Evolutionary conservation across 1,284 basidiomycete species (phyloP).

Genomic region (Pyrrhoderma noxium): DNA sequence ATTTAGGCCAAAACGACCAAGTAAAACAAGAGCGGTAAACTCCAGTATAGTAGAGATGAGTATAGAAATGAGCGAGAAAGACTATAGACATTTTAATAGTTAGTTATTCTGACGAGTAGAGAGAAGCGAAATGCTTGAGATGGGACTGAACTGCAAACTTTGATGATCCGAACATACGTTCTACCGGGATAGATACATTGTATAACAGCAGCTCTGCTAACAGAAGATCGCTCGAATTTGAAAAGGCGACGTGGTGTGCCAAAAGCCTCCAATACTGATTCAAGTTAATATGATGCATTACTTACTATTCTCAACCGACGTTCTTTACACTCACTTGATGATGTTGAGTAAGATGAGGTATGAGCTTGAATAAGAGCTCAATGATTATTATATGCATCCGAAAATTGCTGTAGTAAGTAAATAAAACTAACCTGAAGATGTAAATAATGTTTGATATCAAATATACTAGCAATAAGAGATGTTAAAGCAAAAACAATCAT

Average conservation of each 20-base stretch:
- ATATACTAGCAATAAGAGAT: conserved; percentile 66
- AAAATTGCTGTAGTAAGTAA: conserved; percentile 5
- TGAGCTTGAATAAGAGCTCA: conserved; percentile 35
- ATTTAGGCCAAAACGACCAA: conserved; percentile 61
- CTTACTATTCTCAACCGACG: no score
- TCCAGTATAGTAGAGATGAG: conserved; percentile 62
- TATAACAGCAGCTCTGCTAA: conserved; percentile 72
- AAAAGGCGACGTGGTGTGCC: conserved; percentile 70
- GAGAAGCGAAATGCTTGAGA: not conserved
- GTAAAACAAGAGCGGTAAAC: conserved; percentile 53
- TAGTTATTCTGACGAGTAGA: conserved; percentile 13
- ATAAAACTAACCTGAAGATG: conserved; percentile 61
- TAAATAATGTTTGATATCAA: conserved; percentile 83
- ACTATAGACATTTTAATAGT: conserved; percentile 37
- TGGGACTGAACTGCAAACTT: conserved; percentile 75
- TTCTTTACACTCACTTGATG: conserved; percentile 51
- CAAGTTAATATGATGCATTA: no score
- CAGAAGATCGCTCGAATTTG: conserved; percentile 81
- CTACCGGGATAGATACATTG: conserved; percentile 65
- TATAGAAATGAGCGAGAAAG: conserved; percentile 62
- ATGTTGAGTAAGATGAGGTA: conserved; percentile 63
- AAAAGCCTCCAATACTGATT: conserved; percentile 79
- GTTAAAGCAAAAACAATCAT: conserved; percentile 66
- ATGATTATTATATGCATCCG: not conserved
- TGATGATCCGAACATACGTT: conserved; percentile 78